Conservation (phyloP, 352 stramenopile species). For the Globisporangium spiculum region DNA sequence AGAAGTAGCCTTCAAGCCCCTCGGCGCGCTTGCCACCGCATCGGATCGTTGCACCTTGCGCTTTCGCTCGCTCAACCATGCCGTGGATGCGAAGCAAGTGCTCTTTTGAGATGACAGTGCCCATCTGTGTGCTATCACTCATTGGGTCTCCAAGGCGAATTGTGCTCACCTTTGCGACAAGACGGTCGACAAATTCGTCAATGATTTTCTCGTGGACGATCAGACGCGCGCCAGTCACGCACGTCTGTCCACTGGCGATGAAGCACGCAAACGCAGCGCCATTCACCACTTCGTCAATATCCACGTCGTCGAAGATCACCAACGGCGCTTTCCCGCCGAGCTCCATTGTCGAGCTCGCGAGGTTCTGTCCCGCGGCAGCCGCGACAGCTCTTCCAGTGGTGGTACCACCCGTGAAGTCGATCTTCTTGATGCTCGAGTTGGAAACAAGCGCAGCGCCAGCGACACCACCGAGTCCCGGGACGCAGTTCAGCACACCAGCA, state of each 20-base stretch:
- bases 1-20: conserved; percentile 83
- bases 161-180: conserved; percentile 48
- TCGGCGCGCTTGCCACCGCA: conserved; percentile 62
- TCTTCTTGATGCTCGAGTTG: conserved; percentile 44
- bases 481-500: conserved; percentile 45
- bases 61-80: conserved; percentile 73
- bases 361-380: conserved; percentile 32
- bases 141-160: conserved; percentile 60
- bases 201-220: conserved; percentile 82
- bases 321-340: conserved; percentile 69
- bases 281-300: conserved; percentile 62
- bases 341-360: conserved; percentile 60
- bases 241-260: conserved; percentile 79
- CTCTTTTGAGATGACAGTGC: conserved; percentile 61
- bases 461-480: conserved; percentile 35
- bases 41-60: conserved; percentile 74
- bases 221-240: conserved; percentile 72
- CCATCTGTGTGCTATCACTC: conserved; percentile 50
- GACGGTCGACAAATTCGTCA: conserved; percentile 66
- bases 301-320: conserved; percentile 62
- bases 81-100: conserved; percentile 60
- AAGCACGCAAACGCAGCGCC: conserved; percentile 66
- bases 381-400: conserved; percentile 34
- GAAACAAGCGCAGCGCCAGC: conserved; percentile 34
- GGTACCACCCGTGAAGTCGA: conserved; percentile 54